Conservation (phyloP, 1,284 basidiomycete genomes). For the Cryptococcus amylolentus region DNA sequence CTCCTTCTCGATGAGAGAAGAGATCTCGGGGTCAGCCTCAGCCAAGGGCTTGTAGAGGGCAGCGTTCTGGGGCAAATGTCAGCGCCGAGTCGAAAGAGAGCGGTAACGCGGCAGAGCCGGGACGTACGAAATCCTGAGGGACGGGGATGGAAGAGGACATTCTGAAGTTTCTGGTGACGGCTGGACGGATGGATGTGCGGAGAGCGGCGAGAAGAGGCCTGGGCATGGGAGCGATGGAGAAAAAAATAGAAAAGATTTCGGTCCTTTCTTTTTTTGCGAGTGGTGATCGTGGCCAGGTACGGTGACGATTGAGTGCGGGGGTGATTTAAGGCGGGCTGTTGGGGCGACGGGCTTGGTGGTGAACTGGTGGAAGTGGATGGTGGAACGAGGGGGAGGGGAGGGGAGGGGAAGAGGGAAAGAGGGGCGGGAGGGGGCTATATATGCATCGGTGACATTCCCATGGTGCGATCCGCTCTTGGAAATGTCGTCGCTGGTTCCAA, state of each 20-base stretch:
- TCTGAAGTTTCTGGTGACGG: constrained; percentile 30
- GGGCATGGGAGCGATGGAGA: constrained; percentile 10
- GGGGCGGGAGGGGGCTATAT: neutral
- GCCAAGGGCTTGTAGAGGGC: constrained; percentile 80
- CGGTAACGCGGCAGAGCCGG: neutral
- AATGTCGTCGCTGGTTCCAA: neutral
- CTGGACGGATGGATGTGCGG: constrained; percentile 14
- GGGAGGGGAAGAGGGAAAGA: neutral
- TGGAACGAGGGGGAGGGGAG: neutral
- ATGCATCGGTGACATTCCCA: neutral
- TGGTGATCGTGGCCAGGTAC: neutral
- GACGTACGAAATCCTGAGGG: constrained; percentile 53
- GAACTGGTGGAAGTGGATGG: neutral
- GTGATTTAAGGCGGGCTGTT: too few species aligned
- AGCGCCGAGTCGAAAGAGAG: neutral
- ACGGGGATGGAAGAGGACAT: constrained; percentile 51
- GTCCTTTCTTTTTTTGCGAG: neutral
- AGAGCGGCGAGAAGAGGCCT: constrained; percentile 21
- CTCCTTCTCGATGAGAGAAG: constrained; percentile 98
- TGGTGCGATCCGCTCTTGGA: neutral
- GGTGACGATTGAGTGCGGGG: neutral
- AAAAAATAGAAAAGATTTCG: constrained; percentile 1
- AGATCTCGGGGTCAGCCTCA: constrained; percentile 89
- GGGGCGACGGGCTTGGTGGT: neutral
- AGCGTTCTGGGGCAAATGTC: constrained; percentile 67